These are phyloP conservation scores for Bonia amplexicaulis DNA, from an alignment of 176 grass and related monocot genomes.

Conservation along the genomic window DNA sequence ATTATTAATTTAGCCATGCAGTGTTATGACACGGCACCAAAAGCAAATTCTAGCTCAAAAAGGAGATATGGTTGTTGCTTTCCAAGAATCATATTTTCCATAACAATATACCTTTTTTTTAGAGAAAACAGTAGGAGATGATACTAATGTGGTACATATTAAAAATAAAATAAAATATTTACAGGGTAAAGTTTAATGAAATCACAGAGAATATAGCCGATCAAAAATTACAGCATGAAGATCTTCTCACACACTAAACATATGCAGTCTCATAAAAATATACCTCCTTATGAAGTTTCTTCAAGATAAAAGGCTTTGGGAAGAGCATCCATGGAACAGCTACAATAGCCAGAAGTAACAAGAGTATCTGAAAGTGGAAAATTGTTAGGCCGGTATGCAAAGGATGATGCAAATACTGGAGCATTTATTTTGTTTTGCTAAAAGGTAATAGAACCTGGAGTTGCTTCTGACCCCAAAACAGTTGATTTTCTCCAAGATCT, in stretches of 20 bases:
- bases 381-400: conserved; percentile 15
- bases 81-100: not conserved
- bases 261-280: not conserved
- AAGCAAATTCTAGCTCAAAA: not conserved
- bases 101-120: conserved; percentile 43
- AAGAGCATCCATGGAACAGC: conserved; percentile 99
- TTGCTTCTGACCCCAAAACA: conserved; percentile 94
- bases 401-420: conserved; percentile 23
- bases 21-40: not conserved
- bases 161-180: too few relatives aligned
- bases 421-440: conserved; percentile 19
- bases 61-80: not conserved
- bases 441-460: conserved; percentile 69
- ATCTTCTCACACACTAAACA: too few relatives aligned
- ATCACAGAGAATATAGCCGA: too few relatives aligned
- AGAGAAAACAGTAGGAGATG: too few relatives aligned
- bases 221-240: too few relatives aligned
- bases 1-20: not conserved
- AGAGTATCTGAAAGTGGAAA: conserved; percentile 60
- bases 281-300: conserved; percentile 92
- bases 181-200: too few relatives aligned
- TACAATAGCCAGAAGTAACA: conserved; percentile 77
- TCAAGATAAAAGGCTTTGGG: conserved; percentile 91
- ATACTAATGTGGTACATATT: too few relatives aligned
- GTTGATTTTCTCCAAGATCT: conserved; percentile 95